Conservation (phyloP, 495 filamentous ascomycete genomes). For the Aspergillus sparsus region DNA sequence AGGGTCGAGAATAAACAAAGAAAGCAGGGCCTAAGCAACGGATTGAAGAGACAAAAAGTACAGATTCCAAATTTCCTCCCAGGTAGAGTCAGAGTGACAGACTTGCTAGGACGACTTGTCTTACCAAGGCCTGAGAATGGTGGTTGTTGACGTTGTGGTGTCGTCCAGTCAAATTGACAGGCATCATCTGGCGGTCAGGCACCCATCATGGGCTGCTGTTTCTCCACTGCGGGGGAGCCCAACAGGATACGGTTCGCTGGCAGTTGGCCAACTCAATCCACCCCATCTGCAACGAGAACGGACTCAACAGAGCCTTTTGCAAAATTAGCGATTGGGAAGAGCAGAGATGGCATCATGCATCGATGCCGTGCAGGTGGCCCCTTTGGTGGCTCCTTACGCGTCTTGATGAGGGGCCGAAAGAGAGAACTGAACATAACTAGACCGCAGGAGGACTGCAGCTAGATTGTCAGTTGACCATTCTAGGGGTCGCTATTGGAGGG, state of each 20-base stretch:
- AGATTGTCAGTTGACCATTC: slow-evolving; percentile 1
- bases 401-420: not conserved
- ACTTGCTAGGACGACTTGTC: not conserved
- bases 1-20: slow-evolving; percentile 13
- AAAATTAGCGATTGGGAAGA: not conserved
- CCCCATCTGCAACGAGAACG: slow-evolving; percentile 16
- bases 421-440: slow-evolving; percentile 6
- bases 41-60: not conserved
- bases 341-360: too few relatives aligned
- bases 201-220: slow-evolving; percentile 31
- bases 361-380: not conserved
- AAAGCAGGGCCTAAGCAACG: not conserved
- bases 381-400: not conserved
- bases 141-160: not conserved
- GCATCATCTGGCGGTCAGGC: slow-evolving; percentile 42
- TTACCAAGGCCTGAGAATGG: not conserved
- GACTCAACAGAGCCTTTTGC: not conserved
- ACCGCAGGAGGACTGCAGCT: not conserved
- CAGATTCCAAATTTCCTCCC: not conserved
- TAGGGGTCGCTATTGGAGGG: not conserved
- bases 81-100: not conserved
- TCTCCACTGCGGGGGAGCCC: slow-evolving; percentile 41
- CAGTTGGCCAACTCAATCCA: slow-evolving; percentile 25
- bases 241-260: slow-evolving; percentile 19
- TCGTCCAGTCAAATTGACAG: slow-evolving; percentile 19